phyloP scores from a whole-genome alignment of 2,329 filamentous ascomycete species.

The Verticillium longisporum region DNA sequence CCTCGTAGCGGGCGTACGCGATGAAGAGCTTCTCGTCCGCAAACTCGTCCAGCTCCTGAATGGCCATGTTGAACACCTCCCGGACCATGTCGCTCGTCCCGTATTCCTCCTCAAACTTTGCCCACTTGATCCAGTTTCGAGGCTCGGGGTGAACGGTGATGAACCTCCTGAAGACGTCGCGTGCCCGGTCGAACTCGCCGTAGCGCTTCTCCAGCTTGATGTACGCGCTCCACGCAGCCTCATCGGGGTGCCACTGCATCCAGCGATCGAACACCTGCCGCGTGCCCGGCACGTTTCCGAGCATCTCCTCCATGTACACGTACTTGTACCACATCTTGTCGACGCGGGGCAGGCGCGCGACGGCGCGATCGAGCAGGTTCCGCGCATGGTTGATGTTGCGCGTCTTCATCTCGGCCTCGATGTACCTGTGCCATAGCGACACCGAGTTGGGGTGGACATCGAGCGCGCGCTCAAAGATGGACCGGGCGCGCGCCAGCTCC shows the following conservation, averaged over 20 bases:
- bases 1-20: constrained; percentile 89
- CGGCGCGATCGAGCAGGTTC: constrained; percentile 90
- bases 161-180: constrained; percentile 83
- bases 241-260: constrained; percentile 98
- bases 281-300: constrained; percentile 88
- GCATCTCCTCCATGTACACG: constrained; percentile 96
- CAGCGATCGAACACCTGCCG: constrained; percentile 93
- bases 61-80: constrained; percentile 82
- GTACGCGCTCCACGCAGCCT: constrained; percentile 91
- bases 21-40: constrained; percentile 96
- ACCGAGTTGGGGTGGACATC: constrained; percentile 87
- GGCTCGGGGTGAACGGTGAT: constrained; percentile 91
- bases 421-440: constrained; percentile 84
- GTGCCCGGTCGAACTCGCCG: constrained; percentile 82
- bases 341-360: constrained; percentile 81
- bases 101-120: constrained; percentile 91
- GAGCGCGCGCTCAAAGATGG: constrained; percentile 88
- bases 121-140: constrained; percentile 98
- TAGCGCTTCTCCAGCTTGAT: constrained; percentile 97
- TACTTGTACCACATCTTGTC: constrained; percentile 99
- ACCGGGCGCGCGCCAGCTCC: constrained; percentile 85
- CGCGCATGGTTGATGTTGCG: constrained; percentile 95
- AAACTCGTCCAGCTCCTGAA: constrained; percentile 88
- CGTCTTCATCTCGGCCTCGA: constrained; percentile 70
- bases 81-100: constrained; percentile 87